Percentiles rank a stretch among this genome's conserved stretches.
Evolutionary conservation across 768 basidiomycete species (phyloP).

Genomic region (Psilocybe tampanensis): DNA sequence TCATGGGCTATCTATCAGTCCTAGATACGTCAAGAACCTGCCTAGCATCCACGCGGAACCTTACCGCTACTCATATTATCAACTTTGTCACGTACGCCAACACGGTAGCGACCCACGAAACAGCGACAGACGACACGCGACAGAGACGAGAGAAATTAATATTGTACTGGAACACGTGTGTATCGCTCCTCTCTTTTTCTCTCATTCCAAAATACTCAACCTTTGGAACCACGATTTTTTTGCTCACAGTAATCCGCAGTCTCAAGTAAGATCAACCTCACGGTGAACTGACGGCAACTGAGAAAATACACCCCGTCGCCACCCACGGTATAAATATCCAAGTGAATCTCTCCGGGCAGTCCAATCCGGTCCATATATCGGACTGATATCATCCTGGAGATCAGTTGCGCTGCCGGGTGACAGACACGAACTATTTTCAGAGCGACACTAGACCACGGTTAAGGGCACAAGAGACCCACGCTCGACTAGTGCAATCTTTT

Average conservation of each 20-base stretch:
- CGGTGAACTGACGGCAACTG: conserved; percentile 5
- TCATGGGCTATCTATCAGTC: neutral
- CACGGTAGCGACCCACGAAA: neutral
- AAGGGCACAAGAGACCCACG: conserved; percentile 12
- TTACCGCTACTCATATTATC: neutral
- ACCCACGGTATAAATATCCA: conserved; percentile 19
- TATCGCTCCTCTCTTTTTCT: neutral
- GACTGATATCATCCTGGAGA: conserved; percentile 4
- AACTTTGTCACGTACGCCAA: neutral
- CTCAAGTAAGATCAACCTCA: neutral
- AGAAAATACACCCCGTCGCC: conserved; percentile 8
- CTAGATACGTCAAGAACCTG: neutral
- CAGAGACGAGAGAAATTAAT: neutral
- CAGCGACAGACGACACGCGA: neutral
- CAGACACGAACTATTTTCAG: conserved; percentile 10
- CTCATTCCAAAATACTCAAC: neutral
- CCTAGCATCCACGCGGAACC: neutral
- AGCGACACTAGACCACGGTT: conserved; percentile 1
- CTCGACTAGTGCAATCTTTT: conserved; percentile 6
- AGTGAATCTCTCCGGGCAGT: neutral
- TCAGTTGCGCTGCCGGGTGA: conserved; percentile 6
- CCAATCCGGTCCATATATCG: conserved; percentile 2
- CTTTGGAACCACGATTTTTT: neutral
- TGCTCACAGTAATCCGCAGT: conserved; percentile 1
- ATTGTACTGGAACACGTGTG: neutral